These are phyloP conservation scores for Entrophospora sp. DNA, from an alignment of 192 early-diverging fungal species.

Conservation along the genomic window DNA sequence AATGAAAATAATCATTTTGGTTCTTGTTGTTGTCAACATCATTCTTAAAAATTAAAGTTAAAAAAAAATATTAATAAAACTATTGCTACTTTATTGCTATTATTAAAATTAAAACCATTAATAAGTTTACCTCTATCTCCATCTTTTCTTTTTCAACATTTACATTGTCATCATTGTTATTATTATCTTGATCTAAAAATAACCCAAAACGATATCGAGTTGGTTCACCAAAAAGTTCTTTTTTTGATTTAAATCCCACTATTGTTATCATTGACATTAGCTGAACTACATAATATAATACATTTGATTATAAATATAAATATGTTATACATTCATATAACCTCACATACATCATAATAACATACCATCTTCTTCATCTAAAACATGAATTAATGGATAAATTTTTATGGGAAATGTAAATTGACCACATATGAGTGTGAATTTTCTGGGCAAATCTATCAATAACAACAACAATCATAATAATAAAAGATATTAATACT, in stretches of 20 bases:
- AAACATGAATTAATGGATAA: neutral
- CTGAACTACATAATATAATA: neutral
- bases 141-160: too few species aligned
- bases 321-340: too few species aligned
- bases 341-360: neutral
- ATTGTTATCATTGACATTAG: neutral
- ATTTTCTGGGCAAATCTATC: neutral
- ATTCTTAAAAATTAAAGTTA: too few species aligned
- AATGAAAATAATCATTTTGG: neutral
- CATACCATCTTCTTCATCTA: neutral
- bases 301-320: neutral
- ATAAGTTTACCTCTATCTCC: neutral
- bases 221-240: neutral
- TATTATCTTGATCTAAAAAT: neutral
- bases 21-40: neutral
- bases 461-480: too few species aligned
- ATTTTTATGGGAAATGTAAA: neutral
- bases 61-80: too few species aligned
- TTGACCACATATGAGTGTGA: neutral
- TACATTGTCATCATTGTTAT: too few species aligned
- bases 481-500: too few species aligned
- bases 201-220: neutral
- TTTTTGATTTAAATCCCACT: conserved; percentile 1
- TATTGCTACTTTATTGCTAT: too few species aligned
- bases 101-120: neutral